phyloP scores from a whole-genome alignment of 108 stramenopile species.

The Pseudonitzschia delicatissima region DNA sequence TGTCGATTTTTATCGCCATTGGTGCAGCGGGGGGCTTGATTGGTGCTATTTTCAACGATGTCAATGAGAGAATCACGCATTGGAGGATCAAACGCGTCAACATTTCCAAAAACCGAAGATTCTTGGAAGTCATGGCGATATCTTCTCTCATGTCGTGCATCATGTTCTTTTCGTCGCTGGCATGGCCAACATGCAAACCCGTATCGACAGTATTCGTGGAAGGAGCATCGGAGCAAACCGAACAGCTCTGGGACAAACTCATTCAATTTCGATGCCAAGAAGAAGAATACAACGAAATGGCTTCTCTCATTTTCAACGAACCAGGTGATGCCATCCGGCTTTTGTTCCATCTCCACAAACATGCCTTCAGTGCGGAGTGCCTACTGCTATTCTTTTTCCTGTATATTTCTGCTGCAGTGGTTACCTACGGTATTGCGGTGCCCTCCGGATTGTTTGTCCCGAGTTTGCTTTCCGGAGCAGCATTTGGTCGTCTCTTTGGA shows the following conservation, averaged over 20 bases:
- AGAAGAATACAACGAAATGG: constrained; percentile 77
- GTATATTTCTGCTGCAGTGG: constrained; percentile 45
- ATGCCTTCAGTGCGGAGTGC: constrained; percentile 27
- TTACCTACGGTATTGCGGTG: constrained; percentile 68
- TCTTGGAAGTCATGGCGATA: constrained; percentile 43
- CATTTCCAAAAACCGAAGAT: constrained; percentile 31
- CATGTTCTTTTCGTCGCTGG: constrained; percentile 28
- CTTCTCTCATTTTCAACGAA: constrained; percentile 66
- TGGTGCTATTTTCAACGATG: constrained; percentile 54
- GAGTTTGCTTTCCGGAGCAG: constrained; percentile 46
- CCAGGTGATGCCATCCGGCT: constrained; percentile 41
- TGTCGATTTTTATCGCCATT: constrained; percentile 63
- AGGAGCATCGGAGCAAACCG: constrained; percentile 4
- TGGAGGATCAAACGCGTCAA: constrained; percentile 46
- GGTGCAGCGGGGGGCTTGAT: constrained; percentile 78
- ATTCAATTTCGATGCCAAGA: constrained; percentile 38
- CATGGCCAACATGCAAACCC: constrained; percentile 29
- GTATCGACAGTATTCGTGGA: neutral
- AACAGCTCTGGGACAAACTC: constrained; percentile 23
- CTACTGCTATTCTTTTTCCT: constrained; percentile 48
- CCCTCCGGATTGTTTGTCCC: constrained; percentile 77
- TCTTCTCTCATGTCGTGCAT: constrained; percentile 30
- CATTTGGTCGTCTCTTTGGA: constrained; percentile 53
- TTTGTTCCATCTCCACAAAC: constrained; percentile 50
- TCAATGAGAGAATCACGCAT: constrained; percentile 40